Conservation (phyloP, 2,329 filamentous ascomycete species). For the Paecilomyces dactylethromorphus region DNA sequence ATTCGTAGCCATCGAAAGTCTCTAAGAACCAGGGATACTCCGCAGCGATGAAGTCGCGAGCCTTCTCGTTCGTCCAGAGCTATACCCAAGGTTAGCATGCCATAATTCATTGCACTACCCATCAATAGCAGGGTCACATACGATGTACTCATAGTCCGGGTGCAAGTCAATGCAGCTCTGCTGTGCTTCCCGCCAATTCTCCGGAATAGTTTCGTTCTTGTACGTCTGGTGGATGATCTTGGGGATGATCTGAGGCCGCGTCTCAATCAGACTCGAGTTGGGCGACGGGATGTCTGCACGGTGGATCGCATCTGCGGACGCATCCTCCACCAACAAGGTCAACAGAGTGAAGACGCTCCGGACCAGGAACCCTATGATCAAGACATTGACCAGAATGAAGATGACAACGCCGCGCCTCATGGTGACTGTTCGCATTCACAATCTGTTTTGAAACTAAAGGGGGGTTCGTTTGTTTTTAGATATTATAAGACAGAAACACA, state of each 20-base stretch:
- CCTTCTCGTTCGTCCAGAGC: constrained; percentile 69
- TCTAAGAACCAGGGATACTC: constrained; percentile 74
- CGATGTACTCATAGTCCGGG: constrained; percentile 67
- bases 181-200: constrained; percentile 59
- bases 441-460: neutral
- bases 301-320: constrained; percentile 59
- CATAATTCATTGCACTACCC: neutral
- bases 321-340: constrained; percentile 62
- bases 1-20: constrained; percentile 67
- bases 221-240: constrained; percentile 77
- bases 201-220: constrained; percentile 62
- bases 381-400: constrained; percentile 59
- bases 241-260: constrained; percentile 57
- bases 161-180: constrained; percentile 62
- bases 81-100: constrained; percentile 29
- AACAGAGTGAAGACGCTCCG: constrained; percentile 66
- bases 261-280: constrained; percentile 53
- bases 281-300: constrained; percentile 60
- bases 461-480: neutral
- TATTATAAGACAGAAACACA: neutral
- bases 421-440: constrained; percentile 18
- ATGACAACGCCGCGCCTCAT: constrained; percentile 58
- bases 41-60: constrained; percentile 62
- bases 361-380: constrained; percentile 59
- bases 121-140: constrained; percentile 26